Base-by-base conservation (phyloP, 1,284 basidiomycete genomes). In the Tilletia setariae region DNA sequence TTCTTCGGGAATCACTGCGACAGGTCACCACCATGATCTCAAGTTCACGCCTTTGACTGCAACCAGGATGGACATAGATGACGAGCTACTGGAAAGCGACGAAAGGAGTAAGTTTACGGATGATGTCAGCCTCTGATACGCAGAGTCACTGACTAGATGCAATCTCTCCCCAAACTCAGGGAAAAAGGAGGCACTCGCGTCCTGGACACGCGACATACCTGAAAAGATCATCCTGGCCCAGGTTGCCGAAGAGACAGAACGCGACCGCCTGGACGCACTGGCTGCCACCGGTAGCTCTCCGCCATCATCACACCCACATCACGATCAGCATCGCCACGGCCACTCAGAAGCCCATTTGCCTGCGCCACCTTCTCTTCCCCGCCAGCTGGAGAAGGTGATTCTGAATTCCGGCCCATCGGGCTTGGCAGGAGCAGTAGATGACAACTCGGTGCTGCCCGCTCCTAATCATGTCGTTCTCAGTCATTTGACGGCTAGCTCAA, bases 401-500 rank as follows among this genome's bases (percentile, higher is more conserved):
- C 84, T 98, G 72, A 98, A 98, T 80, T 76, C 77, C 2, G 74
- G 74, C n/a, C 78, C 79, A 0, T 78, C 80, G 53, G 44, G 62
- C 16, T 13, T 47, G 62, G 62, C 35, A 9, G 62, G 62, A 16
- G 62, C 62, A 23, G 88, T 92, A 35, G 93, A 98, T 83, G 95
- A 98, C 82, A 92, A 90, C 75, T 91, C 90, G 56, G 93, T 98
- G 69, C 84, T 98, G 72, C 92, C 95, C 8, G 93, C 96, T 21
- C 78, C 78, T 15, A 92, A 90, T 67, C 95, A 98, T 84, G 93
- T 93, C 43, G 93, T 98, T 49, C 86, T 98, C 73, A 93, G 97
- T 75, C 96, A 98, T 83, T 84, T 98, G 69, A 93, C 93, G 71
- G 98, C 95, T 64, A 95, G 92, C 82, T 92, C 94, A 71, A 98